phyloP scores from a whole-genome alignment of 108 stramenopile genomes.

The Cyclostephanos tholiformis region DNA sequence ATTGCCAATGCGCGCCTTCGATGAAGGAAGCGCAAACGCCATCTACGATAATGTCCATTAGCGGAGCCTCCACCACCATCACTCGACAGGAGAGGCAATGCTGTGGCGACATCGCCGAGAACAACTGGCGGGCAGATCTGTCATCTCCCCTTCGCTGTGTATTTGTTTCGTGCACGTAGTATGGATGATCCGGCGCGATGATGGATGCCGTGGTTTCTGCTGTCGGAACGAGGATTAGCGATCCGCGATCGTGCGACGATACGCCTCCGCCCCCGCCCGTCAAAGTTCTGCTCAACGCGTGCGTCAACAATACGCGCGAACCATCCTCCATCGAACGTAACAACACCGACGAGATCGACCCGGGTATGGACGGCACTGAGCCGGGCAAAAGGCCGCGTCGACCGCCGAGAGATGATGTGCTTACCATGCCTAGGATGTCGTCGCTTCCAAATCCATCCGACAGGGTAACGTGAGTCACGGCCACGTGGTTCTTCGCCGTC shows the following conservation, averaged over 20 bases:
- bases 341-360: constrained; percentile 32
- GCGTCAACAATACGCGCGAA: constrained; percentile 32
- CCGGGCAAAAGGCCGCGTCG: neutral
- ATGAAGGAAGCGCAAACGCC: constrained; percentile 31
- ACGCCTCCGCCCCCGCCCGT: constrained; percentile 1
- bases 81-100: constrained; percentile 27
- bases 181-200: constrained; percentile 42
- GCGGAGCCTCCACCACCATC: constrained; percentile 38
- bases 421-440: constrained; percentile 34
- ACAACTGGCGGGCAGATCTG: constrained; percentile 23
- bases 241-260: constrained; percentile 25
- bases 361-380: constrained; percentile 9
- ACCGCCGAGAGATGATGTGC: constrained; percentile 11
- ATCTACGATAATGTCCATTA: constrained; percentile 44
- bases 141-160: neutral
- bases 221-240: constrained; percentile 39
- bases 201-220: constrained; percentile 32
- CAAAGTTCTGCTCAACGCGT: constrained; percentile 17
- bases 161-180: constrained; percentile 9
- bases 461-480: constrained; percentile 35
- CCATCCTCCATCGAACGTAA: constrained; percentile 45
- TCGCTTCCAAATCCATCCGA: constrained; percentile 41
- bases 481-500: neutral
- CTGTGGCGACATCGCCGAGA: constrained; percentile 36
- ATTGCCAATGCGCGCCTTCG: constrained; percentile 44